Evolutionary conservation across 1,139 yeast genomes (phyloP), one percentile per base, ranked within the genome.

Genomic region (Pichia sp.): DNA sequence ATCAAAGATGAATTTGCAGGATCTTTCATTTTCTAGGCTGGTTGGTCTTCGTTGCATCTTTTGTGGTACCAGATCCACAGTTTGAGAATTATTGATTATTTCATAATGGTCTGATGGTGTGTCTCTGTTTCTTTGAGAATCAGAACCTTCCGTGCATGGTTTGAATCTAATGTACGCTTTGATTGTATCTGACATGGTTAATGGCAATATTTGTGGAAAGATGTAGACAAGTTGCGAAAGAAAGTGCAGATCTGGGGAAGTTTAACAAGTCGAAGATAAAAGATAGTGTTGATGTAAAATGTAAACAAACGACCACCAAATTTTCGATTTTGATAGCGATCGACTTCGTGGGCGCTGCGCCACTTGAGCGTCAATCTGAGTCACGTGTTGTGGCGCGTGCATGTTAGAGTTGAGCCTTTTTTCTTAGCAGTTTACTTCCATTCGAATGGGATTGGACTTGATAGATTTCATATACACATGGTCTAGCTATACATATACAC

Each of bases 1-100:
- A 62, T 89, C 96, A 63, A 81, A 89, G 0, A 82, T 73, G 58
- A 81, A 88, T 14, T 45, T 21, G 15, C n/a, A 33, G 3, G 33
- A 40, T 14, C 37, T 24, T 10, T 34, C 17, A 24, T 28, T 24
- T 4, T 11, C 20, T 22, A 24, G 5, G 17, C 39, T 36, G 7
- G 6, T n/a, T 21, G 43, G 33, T 20, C 33, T 33, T 17, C 37
- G 17, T 17, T 27, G 33, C 89, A 44, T 89, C 67, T 57, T 85
- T 77, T 48, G 93, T 69, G 44, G 85, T 85, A 21, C 83, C 70
- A 18, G 14, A 32, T 28, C 39, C 11, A 42, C 21, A 8, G 43
- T 33, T 15, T 33, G 43, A 11, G 38, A 33, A 15, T 40, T 28
- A 10, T 40, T 34, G 5, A 20, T 14, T 12, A 40, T 40, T 9